These are phyloP conservation scores for Aureobasidium sp. DNA, from an alignment of 2,329 filamentous ascomycete genomes.

Conservation along the genomic window DNA sequence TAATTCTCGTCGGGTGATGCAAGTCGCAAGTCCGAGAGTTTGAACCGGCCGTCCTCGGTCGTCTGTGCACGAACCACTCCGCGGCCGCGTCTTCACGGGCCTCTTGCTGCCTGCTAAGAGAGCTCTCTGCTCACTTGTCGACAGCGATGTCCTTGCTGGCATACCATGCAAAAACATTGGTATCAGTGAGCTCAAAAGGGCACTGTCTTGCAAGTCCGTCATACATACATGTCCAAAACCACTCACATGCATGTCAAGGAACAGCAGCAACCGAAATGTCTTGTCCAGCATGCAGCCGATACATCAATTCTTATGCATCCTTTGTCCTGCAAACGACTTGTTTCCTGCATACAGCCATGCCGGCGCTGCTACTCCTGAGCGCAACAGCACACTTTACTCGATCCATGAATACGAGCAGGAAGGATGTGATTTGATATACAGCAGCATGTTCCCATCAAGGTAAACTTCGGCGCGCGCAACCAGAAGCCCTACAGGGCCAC, in stretches of 20 bases:
- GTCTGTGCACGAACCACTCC: neutral
- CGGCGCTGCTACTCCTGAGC: neutral
- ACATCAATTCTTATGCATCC: neutral
- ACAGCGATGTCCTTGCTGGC: neutral
- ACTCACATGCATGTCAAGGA: neutral
- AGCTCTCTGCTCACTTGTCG: neutral
- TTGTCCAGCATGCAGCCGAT: neutral
- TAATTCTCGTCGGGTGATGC: slow-evolving; percentile 5
- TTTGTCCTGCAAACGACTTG: neutral
- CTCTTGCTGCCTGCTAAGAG: neutral
- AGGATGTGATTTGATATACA: neutral
- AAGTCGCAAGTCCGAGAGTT: neutral
- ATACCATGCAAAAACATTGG: neutral
- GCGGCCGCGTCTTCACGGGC: neutral
- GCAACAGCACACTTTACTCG: neutral
- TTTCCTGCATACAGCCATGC: neutral
- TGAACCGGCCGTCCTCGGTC: neutral
- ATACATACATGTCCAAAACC: neutral
- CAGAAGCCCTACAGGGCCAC: neutral
- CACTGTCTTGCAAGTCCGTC: neutral
- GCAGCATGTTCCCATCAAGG: neutral
- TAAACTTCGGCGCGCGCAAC: neutral
- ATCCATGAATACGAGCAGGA: neutral
- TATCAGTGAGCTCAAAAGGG: neutral
- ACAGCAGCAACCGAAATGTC: neutral